phyloP scores from a whole-genome alignment of 345 rosid species.

The Conringia planisiliqua region DNA sequence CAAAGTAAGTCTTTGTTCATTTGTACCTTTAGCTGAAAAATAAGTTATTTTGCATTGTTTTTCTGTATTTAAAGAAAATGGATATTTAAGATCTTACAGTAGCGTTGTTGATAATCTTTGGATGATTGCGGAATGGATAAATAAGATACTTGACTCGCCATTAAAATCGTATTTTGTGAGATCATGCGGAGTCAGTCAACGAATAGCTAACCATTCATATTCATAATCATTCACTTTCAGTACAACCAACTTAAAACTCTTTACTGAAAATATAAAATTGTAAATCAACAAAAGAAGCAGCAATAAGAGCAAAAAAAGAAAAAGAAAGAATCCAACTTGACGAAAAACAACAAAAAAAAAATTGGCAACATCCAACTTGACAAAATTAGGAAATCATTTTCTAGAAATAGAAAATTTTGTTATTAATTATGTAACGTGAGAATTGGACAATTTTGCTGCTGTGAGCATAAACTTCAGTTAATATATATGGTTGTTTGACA shows the following conservation, averaged over 20 bases:
- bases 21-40: background rate
- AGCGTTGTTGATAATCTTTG: background rate
- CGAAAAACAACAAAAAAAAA: background rate
- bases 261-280: background rate
- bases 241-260: background rate
- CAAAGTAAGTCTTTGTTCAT: background rate
- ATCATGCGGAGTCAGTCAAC: background rate
- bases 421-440: slow-evolving; percentile 4
- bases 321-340: background rate
- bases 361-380: background rate
- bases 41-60: background rate
- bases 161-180: background rate
- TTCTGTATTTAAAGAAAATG: background rate
- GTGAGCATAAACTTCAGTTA: background rate
- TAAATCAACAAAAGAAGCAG: background rate
- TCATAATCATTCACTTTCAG: background rate
- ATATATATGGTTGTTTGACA: slow-evolving; percentile 29
- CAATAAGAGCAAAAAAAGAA: background rate
- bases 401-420: no score
- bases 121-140: background rate
- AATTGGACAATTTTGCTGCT: slow-evolving; percentile 15
- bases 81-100: background rate
- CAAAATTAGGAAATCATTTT: slow-evolving; percentile 1
- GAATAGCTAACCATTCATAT: background rate
- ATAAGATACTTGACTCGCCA: background rate